These are phyloP conservation scores for Gossypium ekmanianum DNA, from an alignment of 345 rosid species.

Conservation along the genomic window DNA sequence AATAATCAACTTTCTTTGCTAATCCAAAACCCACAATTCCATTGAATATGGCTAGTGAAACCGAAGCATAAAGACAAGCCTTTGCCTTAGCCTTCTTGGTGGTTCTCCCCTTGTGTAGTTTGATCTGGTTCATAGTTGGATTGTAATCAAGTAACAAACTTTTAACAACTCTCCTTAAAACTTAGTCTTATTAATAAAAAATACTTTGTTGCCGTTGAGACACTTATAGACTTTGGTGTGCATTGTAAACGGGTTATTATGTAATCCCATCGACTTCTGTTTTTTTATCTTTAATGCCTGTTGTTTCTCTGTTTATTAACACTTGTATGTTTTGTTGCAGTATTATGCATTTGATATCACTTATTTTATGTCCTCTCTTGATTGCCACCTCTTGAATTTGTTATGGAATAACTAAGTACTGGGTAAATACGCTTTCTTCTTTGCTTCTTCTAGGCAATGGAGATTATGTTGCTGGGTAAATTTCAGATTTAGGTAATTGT, in stretches of 20 bases:
- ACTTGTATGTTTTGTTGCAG: conserved; percentile 34
- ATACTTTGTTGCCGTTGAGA: no score
- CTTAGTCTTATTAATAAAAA: no score
- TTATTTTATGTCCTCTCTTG: conserved; percentile 93
- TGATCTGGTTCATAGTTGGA: no score
- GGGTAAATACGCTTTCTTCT: conserved; percentile 92
- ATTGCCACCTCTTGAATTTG: conserved; percentile 88
- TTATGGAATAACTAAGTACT: conserved; percentile 81
- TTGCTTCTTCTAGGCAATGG: conserved; percentile 93
- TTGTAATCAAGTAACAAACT: no score
- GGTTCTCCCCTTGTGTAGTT: no score
- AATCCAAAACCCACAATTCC: no score
- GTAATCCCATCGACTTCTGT: no score
- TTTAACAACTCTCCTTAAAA: no score
- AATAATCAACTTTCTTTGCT: no score
- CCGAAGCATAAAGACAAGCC: no score
- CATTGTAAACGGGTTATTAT: conserved; percentile 78
- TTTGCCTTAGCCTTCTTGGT: no score
- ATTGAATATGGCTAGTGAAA: no score
- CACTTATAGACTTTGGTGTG: conserved; percentile 39
- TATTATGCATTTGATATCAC: conserved; percentile 85
- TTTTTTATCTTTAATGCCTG: neutral
- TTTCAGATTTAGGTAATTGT: conserved; percentile 84
- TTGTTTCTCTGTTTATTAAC: neutral
- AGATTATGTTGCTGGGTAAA: conserved; percentile 97